Evolutionary conservation across 2,329 filamentous ascomycete species (phyloP).

Genomic region (Hymenoscyphus occultus): DNA sequence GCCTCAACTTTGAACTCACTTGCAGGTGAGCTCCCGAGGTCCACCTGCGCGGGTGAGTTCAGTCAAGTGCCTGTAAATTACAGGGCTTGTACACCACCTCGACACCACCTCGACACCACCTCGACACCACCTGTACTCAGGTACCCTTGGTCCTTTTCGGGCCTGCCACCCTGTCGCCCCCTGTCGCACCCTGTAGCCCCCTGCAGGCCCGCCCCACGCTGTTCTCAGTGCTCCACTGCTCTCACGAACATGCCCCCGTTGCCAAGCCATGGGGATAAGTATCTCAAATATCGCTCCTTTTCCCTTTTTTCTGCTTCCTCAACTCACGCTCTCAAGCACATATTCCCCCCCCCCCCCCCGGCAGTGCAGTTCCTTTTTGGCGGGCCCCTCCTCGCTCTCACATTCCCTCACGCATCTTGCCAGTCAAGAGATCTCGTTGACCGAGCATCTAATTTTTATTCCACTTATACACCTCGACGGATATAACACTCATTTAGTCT

Average conservation of each 20-base stretch:
- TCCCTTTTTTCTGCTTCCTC: slow-evolving; percentile 14
- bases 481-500: slow-evolving; percentile 26
- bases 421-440: slow-evolving; percentile 40
- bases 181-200: too few species aligned
- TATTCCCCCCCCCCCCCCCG: slow-evolving; percentile 21
- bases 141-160: too few species aligned
- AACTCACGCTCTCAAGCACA: slow-evolving; percentile 21
- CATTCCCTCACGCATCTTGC: slow-evolving; percentile 34
- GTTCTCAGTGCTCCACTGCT: neutral
- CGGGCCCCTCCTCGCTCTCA: slow-evolving; percentile 32
- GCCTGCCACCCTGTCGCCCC: too few species aligned
- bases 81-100: too few species aligned
- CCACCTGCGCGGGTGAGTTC: too few species aligned
- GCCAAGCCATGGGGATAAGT: slow-evolving; percentile 36
- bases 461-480: slow-evolving; percentile 34
- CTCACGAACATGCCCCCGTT: slow-evolving; percentile 13
- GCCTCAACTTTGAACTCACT: too few species aligned
- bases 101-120: too few species aligned
- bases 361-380: slow-evolving; percentile 21
- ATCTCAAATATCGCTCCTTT: slow-evolving; percentile 23
- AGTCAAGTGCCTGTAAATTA: too few species aligned
- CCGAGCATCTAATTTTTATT: slow-evolving; percentile 35
- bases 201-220: neutral
- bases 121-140: too few species aligned
- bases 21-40: too few species aligned